Base-by-base conservation (phyloP, 257 asterid genomes). In the Anisodus tanguticus region DNA sequence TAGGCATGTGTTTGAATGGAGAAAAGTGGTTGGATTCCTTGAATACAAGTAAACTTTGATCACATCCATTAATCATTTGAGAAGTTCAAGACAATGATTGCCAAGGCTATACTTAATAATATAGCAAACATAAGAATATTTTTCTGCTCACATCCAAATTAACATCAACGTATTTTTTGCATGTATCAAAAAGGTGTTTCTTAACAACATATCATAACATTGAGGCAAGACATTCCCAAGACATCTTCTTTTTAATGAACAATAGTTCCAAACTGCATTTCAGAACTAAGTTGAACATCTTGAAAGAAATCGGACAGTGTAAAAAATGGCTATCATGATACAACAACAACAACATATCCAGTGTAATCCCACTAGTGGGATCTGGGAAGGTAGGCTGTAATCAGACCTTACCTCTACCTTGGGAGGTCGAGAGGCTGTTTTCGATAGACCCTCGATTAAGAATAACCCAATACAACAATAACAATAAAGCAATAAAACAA, bases 21-120 rank as follows among this genome's bases (percentile, higher is more conserved):
- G 96, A 90, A 94, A 95, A 63, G 97, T 91, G 86, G 98, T 94
- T 45, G 99, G 99, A 87, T 94, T 94, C 97, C 98, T 95, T 85
- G 90, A 85, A 85, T 59, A 63, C 78, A 63, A 86, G 82, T 59
- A 59, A 59, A 59, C 22, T 16, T 59, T 59, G 31, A 17, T 59
- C 51, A 45, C 51, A 45, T 3, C 17, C 17, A 59, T 5, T 59
- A 59, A 59, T 59, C 31, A 16, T 17, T n/a, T 13, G 66, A 59
- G 62, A 57, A 57, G n/a, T 57, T 16, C 19, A 16, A 57, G 66
- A 59, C 26, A n/a, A 59, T 59, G 66, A 59, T 59, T 31, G 66
- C 17, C 17, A 16, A 59, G 66, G 66, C 26, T 59, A 59, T 17
- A 59, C 66, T 59, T 17, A n/a, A n/a, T 59, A 59, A 13, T 16